A percentile compares a stretch with the other conserved stretches of the same genome.
Conservation (phyloP, 805 yeast species). For the Myxozyma mucilagina region DNA sequence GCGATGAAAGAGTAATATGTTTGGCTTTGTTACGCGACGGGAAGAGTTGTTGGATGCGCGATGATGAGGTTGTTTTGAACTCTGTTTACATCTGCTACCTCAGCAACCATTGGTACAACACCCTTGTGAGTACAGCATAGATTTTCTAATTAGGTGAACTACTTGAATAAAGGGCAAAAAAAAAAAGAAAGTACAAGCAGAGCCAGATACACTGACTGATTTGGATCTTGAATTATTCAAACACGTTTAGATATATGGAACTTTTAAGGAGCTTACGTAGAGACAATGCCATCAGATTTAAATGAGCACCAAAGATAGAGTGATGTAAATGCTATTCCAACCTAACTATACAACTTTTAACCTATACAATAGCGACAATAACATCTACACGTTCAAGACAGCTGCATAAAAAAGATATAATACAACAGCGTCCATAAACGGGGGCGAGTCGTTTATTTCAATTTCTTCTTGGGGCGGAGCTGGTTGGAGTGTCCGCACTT, state of each 20-base stretch:
- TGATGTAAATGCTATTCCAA: neutral
- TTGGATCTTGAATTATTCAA: too few species aligned
- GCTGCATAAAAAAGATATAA: neutral
- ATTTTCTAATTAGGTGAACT: neutral
- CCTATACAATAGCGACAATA: neutral
- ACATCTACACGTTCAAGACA: neutral
- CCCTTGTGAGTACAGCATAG: neutral
- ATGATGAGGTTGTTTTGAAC: neutral
- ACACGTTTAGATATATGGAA: too few species aligned
- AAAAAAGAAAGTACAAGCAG: too few species aligned
- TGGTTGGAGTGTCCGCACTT: conserved; percentile 99
- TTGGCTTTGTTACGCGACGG: too few species aligned
- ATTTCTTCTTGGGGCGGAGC: conserved; percentile 83
- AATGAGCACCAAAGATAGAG: too few species aligned
- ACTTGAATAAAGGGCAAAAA: too few species aligned
- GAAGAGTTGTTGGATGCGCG: neutral
- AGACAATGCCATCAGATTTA: too few species aligned
- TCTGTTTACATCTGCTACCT: conserved; percentile 8
- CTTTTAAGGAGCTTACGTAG: too few species aligned
- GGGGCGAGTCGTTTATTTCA: conserved; percentile 57
- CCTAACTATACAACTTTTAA: neutral
- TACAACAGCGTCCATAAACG: neutral
- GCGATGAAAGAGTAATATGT: too few species aligned
- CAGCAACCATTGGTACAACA: neutral
- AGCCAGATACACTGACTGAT: too few species aligned